A percentile compares a stretch with the other conserved stretches of the same genome.
These are phyloP conservation scores for Thermomucor indicae-seudaticae DNA, from an alignment of 371 early-diverging fungal genomes.

Conservation along the genomic window DNA sequence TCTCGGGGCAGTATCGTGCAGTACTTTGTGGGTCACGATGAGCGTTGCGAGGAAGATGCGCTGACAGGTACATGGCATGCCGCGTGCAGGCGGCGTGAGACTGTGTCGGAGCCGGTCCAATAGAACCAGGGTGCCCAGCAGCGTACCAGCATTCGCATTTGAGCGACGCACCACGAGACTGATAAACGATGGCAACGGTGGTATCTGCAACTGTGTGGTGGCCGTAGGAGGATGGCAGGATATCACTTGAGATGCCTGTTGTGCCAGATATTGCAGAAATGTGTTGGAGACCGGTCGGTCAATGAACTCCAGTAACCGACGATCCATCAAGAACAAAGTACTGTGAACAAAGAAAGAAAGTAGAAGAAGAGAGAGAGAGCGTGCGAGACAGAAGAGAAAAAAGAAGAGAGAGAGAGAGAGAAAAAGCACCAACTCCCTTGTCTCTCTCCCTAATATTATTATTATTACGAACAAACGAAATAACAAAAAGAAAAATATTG, in stretches of 20 bases:
- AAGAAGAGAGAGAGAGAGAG: background rate
- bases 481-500: background rate
- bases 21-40: conserved; percentile 64
- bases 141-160: conserved; percentile 52
- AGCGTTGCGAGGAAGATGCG: conserved; percentile 75
- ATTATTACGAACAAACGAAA: too few relatives aligned
- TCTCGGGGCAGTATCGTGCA: conserved; percentile 73
- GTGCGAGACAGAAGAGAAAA: background rate
- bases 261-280: conserved; percentile 8
- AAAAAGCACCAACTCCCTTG: background rate
- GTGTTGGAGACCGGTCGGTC: conserved; percentile 5
- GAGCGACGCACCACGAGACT: conserved; percentile 51
- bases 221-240: background rate
- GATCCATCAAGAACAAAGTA: background rate
- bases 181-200: conserved; percentile 52
- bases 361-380: conserved; percentile 1
- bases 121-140: conserved; percentile 58
- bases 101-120: conserved; percentile 49
- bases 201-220: conserved; percentile 8
- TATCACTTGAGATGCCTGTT: background rate
- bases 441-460: background rate
- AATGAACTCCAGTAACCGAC: conserved; percentile 4
- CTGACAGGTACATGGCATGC: conserved; percentile 77
- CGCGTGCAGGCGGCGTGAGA: conserved; percentile 52
- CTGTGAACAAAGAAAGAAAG: background rate